These are phyloP conservation scores for Capsicum pubescens DNA, from an alignment of 257 asterid species.

Conservation along the genomic window DNA sequence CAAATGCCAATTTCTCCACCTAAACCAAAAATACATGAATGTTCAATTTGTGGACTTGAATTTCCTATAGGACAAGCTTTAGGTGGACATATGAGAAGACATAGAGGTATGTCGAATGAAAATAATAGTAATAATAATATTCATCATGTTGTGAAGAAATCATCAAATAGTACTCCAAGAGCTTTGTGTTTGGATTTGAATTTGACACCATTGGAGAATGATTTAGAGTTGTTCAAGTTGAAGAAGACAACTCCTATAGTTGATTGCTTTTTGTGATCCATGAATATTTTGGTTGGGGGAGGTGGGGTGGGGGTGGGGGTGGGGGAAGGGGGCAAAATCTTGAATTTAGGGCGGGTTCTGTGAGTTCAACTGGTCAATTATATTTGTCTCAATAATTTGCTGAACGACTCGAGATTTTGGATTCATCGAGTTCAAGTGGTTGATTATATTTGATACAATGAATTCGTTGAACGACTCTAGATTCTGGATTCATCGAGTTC, in stretches of 20 bases:
- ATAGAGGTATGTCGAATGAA: constrained; percentile 41
- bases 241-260: constrained; percentile 42
- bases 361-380: not conserved
- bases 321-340: not conserved
- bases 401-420: not conserved
- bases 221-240: constrained; percentile 47
- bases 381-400: not conserved
- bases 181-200: constrained; percentile 65
- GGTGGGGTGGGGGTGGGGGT: too few relatives aligned
- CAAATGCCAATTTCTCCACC: constrained; percentile 44
- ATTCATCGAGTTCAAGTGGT: not conserved
- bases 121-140: not conserved
- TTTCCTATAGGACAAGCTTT: constrained; percentile 46
- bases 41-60: constrained; percentile 62
- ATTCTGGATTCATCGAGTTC: not conserved
- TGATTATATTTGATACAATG: not conserved
- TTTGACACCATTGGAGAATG: constrained; percentile 63
- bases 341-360: not conserved
- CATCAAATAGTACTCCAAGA: constrained; percentile 48
- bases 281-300: not conserved
- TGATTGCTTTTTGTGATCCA: constrained; percentile 29
- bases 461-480: not conserved
- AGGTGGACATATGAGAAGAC: constrained; percentile 79
- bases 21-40: constrained; percentile 64
- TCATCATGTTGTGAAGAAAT: constrained; percentile 50